Conservation (phyloP, 2,329 filamentous ascomycete genomes). For the Fusarium fracticaudum region DNA sequence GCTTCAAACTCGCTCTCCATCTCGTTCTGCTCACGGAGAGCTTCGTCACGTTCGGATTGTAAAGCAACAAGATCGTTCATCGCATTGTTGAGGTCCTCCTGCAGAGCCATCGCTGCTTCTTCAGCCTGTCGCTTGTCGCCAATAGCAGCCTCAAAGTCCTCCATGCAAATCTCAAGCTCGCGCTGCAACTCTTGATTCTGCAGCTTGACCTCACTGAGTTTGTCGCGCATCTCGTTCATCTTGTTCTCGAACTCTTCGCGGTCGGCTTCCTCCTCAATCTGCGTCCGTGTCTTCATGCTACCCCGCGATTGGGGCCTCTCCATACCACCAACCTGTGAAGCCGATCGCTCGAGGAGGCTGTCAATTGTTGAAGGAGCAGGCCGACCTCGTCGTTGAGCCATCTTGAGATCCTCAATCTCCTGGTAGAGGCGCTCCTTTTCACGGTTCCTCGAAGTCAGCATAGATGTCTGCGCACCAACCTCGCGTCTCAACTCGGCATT, state of each 20-base stretch:
- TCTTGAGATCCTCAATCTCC: slow-evolving; percentile 96
- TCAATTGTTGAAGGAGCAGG: slow-evolving; percentile 75
- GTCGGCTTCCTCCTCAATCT: slow-evolving; percentile 74
- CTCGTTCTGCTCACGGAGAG: slow-evolving; percentile 70
- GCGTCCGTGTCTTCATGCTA: slow-evolving; percentile 75
- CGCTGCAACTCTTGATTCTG: slow-evolving; percentile 89
- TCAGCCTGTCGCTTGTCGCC: slow-evolving; percentile 70
- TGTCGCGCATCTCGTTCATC: slow-evolving; percentile 84
- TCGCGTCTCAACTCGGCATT: slow-evolving; percentile 92
- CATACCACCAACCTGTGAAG: slow-evolving; percentile 78
- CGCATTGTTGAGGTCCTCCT: slow-evolving; percentile 82
- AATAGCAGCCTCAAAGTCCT: slow-evolving; percentile 80
- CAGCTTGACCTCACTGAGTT: slow-evolving; percentile 84
- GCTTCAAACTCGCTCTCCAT: slow-evolving; percentile 70
- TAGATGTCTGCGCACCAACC: slow-evolving; percentile 94
- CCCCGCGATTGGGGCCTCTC: slow-evolving; percentile 78
- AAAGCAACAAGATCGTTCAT: slow-evolving; percentile 83
- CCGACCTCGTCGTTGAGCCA: slow-evolving; percentile 79
- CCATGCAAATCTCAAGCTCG: slow-evolving; percentile 81
- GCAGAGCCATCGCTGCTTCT: slow-evolving; percentile 68
- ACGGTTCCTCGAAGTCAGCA: slow-evolving; percentile 94
- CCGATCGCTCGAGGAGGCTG: slow-evolving; percentile 93
- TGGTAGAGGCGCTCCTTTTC: slow-evolving; percentile 96
- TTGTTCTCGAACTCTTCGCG: slow-evolving; percentile 88
- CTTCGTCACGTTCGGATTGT: slow-evolving; percentile 87